Evolutionary conservation across 75 land plant species (phyloP), one percentile per base, ranked within the genome.

Genomic region (Ceratopteris richardii): DNA sequence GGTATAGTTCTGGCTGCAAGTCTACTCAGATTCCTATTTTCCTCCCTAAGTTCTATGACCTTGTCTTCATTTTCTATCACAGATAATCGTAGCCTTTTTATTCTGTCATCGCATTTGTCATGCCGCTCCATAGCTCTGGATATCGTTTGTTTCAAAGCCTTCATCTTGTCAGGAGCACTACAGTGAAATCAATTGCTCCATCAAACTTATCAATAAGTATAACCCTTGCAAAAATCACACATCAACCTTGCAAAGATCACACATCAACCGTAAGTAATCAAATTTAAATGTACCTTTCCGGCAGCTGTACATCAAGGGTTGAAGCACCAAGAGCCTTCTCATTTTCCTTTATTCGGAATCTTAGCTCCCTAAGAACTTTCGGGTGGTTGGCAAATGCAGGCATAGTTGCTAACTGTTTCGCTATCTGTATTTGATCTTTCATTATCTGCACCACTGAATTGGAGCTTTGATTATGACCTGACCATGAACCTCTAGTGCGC

Each of bases 1-100:
- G 86, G 90, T 21, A 86, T 62, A 62, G 87, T 77, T 64, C 60
- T 77, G 9, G 86, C 70, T 33, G 86, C 86, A 48, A 82, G 50
- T 46, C 22, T 33, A 46, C 50, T 14, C 22, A 46, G 14, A 21
- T 31, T 18, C 14, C 16, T 58, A 9, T 20, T 36, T 20, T 58
- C 39, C 42, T 58, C 37, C 40, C 42, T 31, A 2, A 58, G 20
- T 37, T 6, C 22, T 14, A 14, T 9, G 14, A 36, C 60, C 14
- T 58, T 18, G 21, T 58, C 60, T n/a, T 58, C 60, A n/a, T 6
- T 36, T 58, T 2, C 57, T 3, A 27, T 16, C 22, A 54, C 27
- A 18, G 31, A 20, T 22, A 25, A 27, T 60, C 82, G 62, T 9
- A 92, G 63, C 74, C 89, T 92, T 62, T 81, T 92, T 43, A 82